These are phyloP conservation scores for Cerrena zonata DNA, from an alignment of 1,284 basidiomycete genomes.

Conservation along the genomic window DNA sequence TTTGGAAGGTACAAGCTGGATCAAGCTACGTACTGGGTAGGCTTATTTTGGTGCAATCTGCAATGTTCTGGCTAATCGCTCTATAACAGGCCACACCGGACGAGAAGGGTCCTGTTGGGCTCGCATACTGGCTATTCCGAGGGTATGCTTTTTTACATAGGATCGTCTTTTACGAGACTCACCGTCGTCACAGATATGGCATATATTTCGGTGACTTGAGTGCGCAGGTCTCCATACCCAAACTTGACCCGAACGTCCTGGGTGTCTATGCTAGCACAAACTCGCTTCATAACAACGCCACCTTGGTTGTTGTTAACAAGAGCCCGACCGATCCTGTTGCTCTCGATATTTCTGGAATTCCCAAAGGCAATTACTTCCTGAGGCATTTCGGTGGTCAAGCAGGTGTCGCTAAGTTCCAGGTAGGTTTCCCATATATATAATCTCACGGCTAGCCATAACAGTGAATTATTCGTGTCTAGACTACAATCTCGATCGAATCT, in stretches of 20 bases:
- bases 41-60: conserved; percentile 8
- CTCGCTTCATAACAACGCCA: conserved; percentile 27
- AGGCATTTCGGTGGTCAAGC: conserved; percentile 47
- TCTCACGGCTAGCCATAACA: not conserved
- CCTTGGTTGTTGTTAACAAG: conserved; percentile 48
- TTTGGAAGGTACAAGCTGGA: conserved; percentile 44
- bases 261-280: conserved; percentile 42
- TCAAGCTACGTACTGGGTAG: conserved; percentile 45
- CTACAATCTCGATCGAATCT: conserved; percentile 31
- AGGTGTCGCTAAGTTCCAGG: conserved; percentile 48
- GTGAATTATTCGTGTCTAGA: conserved; percentile 22
- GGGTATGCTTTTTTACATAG: conserved; percentile 29
- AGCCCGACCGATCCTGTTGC: conserved; percentile 32
- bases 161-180: not conserved
- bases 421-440: conserved; percentile 16
- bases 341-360: conserved; percentile 37
- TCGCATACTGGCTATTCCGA: conserved; percentile 49
- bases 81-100: conserved; percentile 22
- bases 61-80: not conserved
- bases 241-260: conserved; percentile 33
- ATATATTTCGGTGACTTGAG: conserved; percentile 38
- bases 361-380: conserved; percentile 41
- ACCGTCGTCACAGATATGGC: conserved; percentile 31
- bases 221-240: conserved; percentile 38
- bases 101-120: conserved; percentile 37